These are phyloP conservation scores for Cordyceps cicadae DNA, from an alignment of 2,329 filamentous ascomycete genomes.

Conservation along the genomic window DNA sequence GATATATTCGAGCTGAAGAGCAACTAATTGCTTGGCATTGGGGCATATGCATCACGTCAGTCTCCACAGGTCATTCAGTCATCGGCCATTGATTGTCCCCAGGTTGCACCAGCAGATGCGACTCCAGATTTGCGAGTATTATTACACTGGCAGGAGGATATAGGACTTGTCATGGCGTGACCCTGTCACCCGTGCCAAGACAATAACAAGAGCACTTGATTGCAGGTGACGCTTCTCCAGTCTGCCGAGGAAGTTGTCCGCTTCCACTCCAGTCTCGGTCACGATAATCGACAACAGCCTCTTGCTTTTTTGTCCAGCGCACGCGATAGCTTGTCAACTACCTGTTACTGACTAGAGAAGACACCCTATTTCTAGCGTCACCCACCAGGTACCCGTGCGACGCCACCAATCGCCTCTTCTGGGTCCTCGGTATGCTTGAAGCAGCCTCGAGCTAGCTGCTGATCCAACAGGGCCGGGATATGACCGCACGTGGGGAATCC, in stretches of 20 bases:
- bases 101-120: not conserved
- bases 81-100: not conserved
- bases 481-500: slow-evolving; percentile 3
- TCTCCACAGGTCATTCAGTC: not conserved
- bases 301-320: not conserved
- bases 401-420: slow-evolving; percentile 2
- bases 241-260: not conserved
- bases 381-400: not conserved
- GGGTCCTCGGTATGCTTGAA: slow-evolving; percentile 3
- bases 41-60: not conserved
- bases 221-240: no score
- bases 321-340: no score
- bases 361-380: not conserved
- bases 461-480: not conserved
- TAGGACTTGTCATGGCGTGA: not conserved
- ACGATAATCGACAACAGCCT: not conserved
- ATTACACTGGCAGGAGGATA: not conserved
- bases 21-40: slow-evolving; percentile 4
- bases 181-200: not conserved
- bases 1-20: not conserved
- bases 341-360: no score
- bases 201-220: not conserved
- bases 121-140: not conserved
- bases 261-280: not conserved
- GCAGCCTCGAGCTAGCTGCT: not conserved